These are phyloP conservation scores for Pelargonium australe DNA, from an alignment of 441 rosid genomes.

Conservation along the genomic window DNA sequence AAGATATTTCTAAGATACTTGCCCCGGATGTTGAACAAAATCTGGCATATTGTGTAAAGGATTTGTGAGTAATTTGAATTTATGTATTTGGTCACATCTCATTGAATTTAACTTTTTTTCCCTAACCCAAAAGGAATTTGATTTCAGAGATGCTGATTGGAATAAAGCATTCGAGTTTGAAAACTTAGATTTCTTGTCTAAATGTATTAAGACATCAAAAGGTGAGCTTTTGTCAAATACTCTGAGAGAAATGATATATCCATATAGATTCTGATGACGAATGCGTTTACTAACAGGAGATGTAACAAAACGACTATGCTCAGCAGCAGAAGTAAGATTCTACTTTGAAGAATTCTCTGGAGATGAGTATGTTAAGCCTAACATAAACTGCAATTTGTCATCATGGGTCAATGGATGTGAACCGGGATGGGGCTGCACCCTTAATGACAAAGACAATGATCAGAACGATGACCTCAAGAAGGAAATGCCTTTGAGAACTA, in stretches of 20 bases:
- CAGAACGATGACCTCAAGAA: conserved; percentile 29
- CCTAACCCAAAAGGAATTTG: conserved; percentile 13
- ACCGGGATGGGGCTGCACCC: conserved; percentile 62
- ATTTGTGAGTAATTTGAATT: conserved; percentile 40
- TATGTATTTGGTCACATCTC: neutral
- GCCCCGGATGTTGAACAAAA: conserved; percentile 36
- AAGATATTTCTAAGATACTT: conserved; percentile 37
- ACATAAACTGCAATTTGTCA: conserved; percentile 49
- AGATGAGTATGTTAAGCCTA: conserved; percentile 36
- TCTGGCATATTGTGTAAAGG: conserved; percentile 63
- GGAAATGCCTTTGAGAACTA: conserved; percentile 40
- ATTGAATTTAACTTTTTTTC: neutral
- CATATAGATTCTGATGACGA: conserved; percentile 10
- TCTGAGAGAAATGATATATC: neutral
- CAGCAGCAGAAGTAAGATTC: conserved; percentile 52
- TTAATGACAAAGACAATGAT: conserved; percentile 18
- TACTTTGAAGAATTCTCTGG: conserved; percentile 42
- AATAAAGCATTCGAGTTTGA: conserved; percentile 49
- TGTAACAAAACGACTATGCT: conserved; percentile 41
- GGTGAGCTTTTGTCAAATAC: conserved; percentile 25
- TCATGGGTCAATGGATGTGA: conserved; percentile 59
- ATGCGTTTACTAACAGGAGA: conserved; percentile 37
- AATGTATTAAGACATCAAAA: conserved; percentile 43
- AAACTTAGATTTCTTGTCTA: conserved; percentile 41
- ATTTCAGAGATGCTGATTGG: conserved; percentile 48